Evolutionary conservation across 805 yeast genomes (phyloP), one percentile per base, ranked within the genome.

Genomic region (Ogataea trehaloabstinens): DNA sequence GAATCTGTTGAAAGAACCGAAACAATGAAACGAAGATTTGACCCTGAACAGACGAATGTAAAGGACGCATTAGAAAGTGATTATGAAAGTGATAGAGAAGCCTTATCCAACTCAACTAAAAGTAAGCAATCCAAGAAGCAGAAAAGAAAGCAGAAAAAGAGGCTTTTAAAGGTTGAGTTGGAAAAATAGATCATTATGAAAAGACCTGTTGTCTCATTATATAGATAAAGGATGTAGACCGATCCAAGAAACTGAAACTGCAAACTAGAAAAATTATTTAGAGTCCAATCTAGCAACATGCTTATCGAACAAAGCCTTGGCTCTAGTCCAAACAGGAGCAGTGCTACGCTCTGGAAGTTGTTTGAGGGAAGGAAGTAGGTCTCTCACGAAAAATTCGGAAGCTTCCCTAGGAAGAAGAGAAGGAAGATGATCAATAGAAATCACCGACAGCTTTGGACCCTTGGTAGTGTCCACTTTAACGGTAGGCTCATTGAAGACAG

Each of bases 351-450:
- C 67, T 54, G 95, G 90, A 55, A 93, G 74, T 61, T 85, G 81
- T 64, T 86, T 75, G 61, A 93, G 73, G 13, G 95, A 85, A 29
- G 99, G 99, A 58, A 93, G 67, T 61, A 93, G 73, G 66, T 93
- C 98, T 45, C 68, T 75, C 31, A 95, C 78, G 67, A 88, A 93
- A 47, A 81, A 80, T 70, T 93, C 99, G 6, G 96, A 88, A 18
- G 98, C 85, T 67, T 93, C 99, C 69, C 99, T 85, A 57, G 99
- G 99, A 49, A 93, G 74, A 60, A 93, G 70, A 6, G 95, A 82
- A 28, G 99, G 99, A 57, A 93, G 74, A 64, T 93, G 99, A 68
- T 93, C 99, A 53, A 93, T 93, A 13, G 96, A 88, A 52, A 89
- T 79, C 32, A 93, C 99, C 4, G 95, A 85, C 55, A 93, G 68